Percentiles rank a stretch among this genome's conserved stretches.
Evolutionary conservation across 2,329 filamentous ascomycete genomes (phyloP).

Genomic region (Thielaviopsis ethacetica): DNA sequence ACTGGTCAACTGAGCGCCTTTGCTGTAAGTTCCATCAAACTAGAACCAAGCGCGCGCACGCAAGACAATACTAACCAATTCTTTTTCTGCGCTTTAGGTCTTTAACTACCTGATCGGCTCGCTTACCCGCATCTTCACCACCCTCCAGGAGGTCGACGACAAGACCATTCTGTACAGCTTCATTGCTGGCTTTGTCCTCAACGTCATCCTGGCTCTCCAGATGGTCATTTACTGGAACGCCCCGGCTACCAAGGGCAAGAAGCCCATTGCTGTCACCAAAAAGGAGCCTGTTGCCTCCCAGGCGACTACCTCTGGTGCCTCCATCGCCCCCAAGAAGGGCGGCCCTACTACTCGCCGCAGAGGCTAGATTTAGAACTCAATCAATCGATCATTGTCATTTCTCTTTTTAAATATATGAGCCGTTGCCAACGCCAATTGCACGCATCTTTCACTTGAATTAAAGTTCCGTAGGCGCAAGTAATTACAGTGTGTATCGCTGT

Average conservation of each 20-base stretch:
- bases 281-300: conserved; percentile 12
- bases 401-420: background rate
- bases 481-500: too few species aligned
- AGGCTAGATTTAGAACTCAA: conserved; percentile 17
- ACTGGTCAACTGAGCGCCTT: conserved; percentile 96
- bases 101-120: conserved; percentile 96
- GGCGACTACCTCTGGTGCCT: conserved; percentile 17
- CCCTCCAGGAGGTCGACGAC: conserved; percentile 91
- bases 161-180: conserved; percentile 92
- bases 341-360: conserved; percentile 27
- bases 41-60: background rate
- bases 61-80: conserved; percentile 5
- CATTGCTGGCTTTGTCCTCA: conserved; percentile 79
- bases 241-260: conserved; percentile 27
- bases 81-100: conserved; percentile 40
- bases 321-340: conserved; percentile 23
- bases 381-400: conserved; percentile 2
- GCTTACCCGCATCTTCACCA: conserved; percentile 90
- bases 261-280: conserved; percentile 14
- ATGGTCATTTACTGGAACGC: conserved; percentile 96
- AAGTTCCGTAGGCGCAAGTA: too few species aligned
- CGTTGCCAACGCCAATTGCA: background rate
- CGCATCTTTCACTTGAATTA: too few species aligned
- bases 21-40: conserved; percentile 47
- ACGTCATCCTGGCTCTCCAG: conserved; percentile 70